Evolutionary conservation across 108 stramenopile species (phyloP).

Genomic region (Bacterosira constricta): DNA sequence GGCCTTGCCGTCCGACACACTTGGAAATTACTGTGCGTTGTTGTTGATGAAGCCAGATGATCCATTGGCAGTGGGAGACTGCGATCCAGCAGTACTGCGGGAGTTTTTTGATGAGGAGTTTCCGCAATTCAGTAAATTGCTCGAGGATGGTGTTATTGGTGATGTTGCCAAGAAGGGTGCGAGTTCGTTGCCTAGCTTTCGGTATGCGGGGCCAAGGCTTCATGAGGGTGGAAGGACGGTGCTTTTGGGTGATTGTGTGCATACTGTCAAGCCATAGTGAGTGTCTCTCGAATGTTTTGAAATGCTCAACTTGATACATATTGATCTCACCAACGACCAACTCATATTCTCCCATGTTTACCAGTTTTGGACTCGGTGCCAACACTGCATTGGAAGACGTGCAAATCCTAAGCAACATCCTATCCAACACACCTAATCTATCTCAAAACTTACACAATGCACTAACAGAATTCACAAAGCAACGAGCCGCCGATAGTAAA

Average conservation of each 20-base stretch:
- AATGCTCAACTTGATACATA: background rate
- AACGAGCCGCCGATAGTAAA: conserved; percentile 63
- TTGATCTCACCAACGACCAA: background rate
- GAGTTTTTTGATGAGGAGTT: conserved; percentile 50
- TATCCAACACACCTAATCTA: conserved; percentile 8
- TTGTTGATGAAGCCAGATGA: conserved; percentile 56
- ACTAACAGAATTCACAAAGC: conserved; percentile 37
- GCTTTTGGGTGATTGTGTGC: conserved; percentile 62
- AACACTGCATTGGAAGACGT: conserved; percentile 96
- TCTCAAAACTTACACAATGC: too few relatives aligned
- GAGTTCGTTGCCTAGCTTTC: conserved; percentile 54
- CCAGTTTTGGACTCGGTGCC: conserved; percentile 86
- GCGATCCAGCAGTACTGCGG: conserved; percentile 37
- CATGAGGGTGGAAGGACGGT: conserved; percentile 48
- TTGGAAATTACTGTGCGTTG: conserved; percentile 53
- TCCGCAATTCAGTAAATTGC: conserved; percentile 56
- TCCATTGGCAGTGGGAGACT: conserved; percentile 23
- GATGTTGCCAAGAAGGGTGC: conserved; percentile 53
- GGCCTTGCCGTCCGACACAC: conserved; percentile 55
- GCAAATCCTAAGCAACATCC: conserved; percentile 21
- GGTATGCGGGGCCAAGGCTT: conserved; percentile 53
- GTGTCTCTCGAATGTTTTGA: background rate
- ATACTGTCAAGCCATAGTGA: conserved; percentile 75
- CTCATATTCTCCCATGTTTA: background rate
- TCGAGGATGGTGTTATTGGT: conserved; percentile 50